A percentile compares a stretch with the other conserved stretches of the same genome.
Conservation (phyloP, 306 rosid species). For the Lathyrus sativus region DNA sequence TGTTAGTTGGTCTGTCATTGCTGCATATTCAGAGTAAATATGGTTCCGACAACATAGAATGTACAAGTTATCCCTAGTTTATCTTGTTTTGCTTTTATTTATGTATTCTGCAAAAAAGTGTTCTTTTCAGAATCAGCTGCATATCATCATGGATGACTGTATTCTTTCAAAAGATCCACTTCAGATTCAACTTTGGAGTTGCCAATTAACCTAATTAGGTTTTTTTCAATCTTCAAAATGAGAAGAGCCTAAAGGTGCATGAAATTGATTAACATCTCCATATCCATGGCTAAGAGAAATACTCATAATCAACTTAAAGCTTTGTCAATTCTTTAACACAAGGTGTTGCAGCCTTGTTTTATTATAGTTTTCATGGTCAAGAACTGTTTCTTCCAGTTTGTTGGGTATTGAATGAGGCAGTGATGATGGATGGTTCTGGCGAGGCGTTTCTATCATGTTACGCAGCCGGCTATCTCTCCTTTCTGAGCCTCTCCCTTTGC, state of each 20-base stretch:
- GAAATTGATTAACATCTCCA: not conserved
- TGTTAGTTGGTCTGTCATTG: constrained; percentile 28
- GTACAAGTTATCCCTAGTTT: constrained; percentile 50
- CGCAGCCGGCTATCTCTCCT: constrained; percentile 4
- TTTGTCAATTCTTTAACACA: not conserved
- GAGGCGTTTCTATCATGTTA: constrained; percentile 9
- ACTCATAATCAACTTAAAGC: not conserved
- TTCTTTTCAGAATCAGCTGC: not conserved
- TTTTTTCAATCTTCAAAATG: constrained; percentile 45
- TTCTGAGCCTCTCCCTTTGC: constrained; percentile 20
- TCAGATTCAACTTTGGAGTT: constrained; percentile 78
- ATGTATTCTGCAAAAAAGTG: not conserved
- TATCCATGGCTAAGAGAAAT: constrained; percentile 13
- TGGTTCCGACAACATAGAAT: constrained; percentile 61
- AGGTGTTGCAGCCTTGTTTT: not conserved
- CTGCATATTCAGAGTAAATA: constrained; percentile 77
- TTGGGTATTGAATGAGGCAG: constrained; percentile 1
- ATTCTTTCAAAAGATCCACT: constrained; percentile 71
- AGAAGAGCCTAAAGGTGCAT: constrained; percentile 69
- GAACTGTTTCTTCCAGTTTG: not conserved
- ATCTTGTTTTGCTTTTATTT: constrained; percentile 22
- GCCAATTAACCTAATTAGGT: constrained; percentile 30
- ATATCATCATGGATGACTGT: constrained; percentile 4
- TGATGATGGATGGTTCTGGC: constrained; percentile 7
- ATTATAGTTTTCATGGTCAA: not conserved